These are phyloP conservation scores for Kokia cookei DNA, from an alignment of 441 rosid genomes.

Conservation along the genomic window DNA sequence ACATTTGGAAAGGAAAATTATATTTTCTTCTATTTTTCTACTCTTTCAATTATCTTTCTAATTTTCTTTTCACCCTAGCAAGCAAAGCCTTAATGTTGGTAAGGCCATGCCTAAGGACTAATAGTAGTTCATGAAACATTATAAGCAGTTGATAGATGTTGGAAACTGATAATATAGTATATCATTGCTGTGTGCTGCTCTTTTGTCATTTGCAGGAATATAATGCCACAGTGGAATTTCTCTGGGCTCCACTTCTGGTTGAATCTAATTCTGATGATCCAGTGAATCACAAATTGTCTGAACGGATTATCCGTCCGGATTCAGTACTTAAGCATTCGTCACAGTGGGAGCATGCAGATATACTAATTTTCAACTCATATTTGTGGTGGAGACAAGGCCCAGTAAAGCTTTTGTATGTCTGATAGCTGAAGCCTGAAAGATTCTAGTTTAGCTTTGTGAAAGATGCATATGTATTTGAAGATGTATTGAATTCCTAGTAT, in stretches of 20 bases:
- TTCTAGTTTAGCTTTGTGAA: conserved; percentile 3
- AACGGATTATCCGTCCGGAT: conserved; percentile 83
- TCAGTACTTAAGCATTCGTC: conserved; percentile 88
- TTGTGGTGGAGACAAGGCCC: conserved; percentile 99
- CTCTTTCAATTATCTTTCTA: too few relatives aligned
- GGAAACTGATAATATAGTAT: not conserved
- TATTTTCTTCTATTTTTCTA: too few relatives aligned
- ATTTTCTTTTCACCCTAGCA: too few relatives aligned
- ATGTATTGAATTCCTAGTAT: not conserved
- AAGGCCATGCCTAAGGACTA: not conserved
- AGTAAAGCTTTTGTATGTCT: conserved; percentile 70
- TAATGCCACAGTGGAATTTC: not conserved
- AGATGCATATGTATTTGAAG: not conserved
- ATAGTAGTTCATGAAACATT: not conserved
- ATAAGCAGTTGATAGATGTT: not conserved
- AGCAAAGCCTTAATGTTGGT: not conserved
- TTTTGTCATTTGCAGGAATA: conserved; percentile 13
- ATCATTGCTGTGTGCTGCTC: conserved; percentile 3
- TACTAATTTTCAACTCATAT: conserved; percentile 81
- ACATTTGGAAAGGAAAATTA: too few relatives aligned
- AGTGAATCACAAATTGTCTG: conserved; percentile 59
- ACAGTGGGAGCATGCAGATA: conserved; percentile 90
- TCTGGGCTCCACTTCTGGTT: not conserved
- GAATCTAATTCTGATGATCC: not conserved
- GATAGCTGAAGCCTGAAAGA: not conserved